Conservation (phyloP, 164 flowering plant species). For the Taxillus chinensis region DNA sequence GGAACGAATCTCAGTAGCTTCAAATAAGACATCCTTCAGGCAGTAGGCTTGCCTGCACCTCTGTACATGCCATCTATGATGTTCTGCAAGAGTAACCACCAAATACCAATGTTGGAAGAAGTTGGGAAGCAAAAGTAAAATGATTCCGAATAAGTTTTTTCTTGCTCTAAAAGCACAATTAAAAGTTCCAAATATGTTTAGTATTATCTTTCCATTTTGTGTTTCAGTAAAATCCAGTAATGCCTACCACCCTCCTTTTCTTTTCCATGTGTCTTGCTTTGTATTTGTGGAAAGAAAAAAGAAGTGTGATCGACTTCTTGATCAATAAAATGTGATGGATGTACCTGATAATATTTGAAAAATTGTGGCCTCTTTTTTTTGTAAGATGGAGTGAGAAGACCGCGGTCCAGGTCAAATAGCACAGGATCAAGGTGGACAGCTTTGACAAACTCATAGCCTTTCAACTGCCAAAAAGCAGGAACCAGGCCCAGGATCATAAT, state of each 20-base stretch:
- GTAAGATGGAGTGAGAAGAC: constrained; percentile 88
- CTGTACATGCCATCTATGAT: constrained; percentile 68
- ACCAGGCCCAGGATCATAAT: constrained; percentile 1
- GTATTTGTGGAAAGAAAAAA: too few relatives aligned
- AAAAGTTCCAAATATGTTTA: too few relatives aligned
- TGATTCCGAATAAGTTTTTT: too few relatives aligned
- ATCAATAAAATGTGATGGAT: constrained; percentile 5
- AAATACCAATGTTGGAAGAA: neutral
- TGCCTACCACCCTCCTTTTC: too few relatives aligned
- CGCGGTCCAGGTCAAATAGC: constrained; percentile 92
- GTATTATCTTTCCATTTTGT: too few relatives aligned
- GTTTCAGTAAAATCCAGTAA: too few relatives aligned
- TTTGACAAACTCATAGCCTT: constrained; percentile 83
- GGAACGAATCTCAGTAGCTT: neutral
- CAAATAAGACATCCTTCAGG: constrained; percentile 3
- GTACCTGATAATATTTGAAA: constrained; percentile 80
- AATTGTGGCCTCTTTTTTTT: constrained; percentile 99
- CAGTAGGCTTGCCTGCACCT: constrained; percentile 22
- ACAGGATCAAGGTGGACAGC: constrained; percentile 85
- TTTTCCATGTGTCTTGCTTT: too few relatives aligned
- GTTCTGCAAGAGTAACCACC: constrained; percentile 24
- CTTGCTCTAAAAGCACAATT: too few relatives aligned
- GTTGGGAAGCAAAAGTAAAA: too few relatives aligned
- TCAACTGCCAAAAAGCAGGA: constrained; percentile 43
- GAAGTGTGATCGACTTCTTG: too few relatives aligned